These are phyloP conservation scores for Solanum paucissectum DNA, from an alignment of 257 asterid genomes.

Conservation along the genomic window DNA sequence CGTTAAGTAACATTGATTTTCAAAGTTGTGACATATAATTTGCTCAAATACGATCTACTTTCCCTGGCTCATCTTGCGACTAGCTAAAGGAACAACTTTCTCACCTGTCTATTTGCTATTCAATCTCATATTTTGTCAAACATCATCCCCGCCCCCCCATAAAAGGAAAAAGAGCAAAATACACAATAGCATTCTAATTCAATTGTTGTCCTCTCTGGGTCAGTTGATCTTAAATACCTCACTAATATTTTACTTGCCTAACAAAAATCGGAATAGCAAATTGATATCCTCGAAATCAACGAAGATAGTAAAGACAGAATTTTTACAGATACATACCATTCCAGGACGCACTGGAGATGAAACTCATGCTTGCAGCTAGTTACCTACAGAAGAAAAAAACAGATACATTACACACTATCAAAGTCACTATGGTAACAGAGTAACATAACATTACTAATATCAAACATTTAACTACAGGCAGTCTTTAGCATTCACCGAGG, in stretches of 20 bases:
- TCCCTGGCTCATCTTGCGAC: neutral
- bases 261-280: neutral
- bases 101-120: neutral
- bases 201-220: neutral
- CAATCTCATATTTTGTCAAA: neutral
- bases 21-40: neutral
- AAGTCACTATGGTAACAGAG: neutral
- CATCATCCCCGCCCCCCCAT: neutral
- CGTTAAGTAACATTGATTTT: neutral
- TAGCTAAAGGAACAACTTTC: neutral
- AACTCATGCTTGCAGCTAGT: constrained; percentile 83
- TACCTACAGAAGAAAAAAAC: constrained; percentile 26
- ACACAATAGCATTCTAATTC: neutral
- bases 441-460: neutral
- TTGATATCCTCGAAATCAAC: neutral
- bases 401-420: neutral
- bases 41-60: neutral
- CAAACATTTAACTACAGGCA: neutral
- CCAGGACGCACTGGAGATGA: constrained; percentile 91
- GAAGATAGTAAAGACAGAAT: neutral
- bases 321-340: constrained; percentile 43
- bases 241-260: neutral
- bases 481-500: constrained; percentile 39
- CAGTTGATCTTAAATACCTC: neutral
- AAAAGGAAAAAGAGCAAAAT: neutral